Conservation (phyloP, 768 basidiomycete genomes). For the Mycena filopes region DNA sequence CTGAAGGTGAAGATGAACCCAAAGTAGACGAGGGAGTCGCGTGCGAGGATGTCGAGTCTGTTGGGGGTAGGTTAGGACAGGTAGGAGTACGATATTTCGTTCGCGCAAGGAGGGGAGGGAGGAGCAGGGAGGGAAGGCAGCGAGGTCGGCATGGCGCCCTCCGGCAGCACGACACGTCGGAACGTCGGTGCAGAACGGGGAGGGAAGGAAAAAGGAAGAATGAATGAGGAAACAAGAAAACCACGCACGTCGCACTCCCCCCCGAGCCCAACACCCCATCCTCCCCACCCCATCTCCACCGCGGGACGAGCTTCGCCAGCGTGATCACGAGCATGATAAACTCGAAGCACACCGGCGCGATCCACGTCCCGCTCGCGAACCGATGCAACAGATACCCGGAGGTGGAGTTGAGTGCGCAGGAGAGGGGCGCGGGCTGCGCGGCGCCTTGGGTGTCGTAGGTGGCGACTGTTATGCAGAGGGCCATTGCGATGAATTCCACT, state of each 20-base stretch:
- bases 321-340: constrained; percentile 31
- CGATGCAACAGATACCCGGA: constrained; percentile 14
- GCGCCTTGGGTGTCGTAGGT: constrained; percentile 26
- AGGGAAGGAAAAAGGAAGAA: not conserved
- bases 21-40: constrained; percentile 36
- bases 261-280: constrained; percentile 10
- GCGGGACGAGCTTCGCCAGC: constrained; percentile 23
- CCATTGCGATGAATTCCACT: constrained; percentile 18
- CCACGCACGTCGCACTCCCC: constrained; percentile 24
- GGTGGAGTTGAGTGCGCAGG: constrained; percentile 15
- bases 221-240: not conserved
- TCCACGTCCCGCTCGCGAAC: constrained; percentile 30
- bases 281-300: constrained; percentile 18
- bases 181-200: no score
- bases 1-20: constrained; percentile 30
- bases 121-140: no score
- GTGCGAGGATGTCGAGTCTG: constrained; percentile 32
- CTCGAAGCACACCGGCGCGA: constrained; percentile 33
- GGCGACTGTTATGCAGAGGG: constrained; percentile 4
- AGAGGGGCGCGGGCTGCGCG: constrained; percentile 23
- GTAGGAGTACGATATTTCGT: no score
- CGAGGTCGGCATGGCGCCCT: no score
- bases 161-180: no score
- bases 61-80: no score
- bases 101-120: no score